Base-by-base conservation (phyloP, 306 rosid genomes). In the Rosa persica region DNA sequence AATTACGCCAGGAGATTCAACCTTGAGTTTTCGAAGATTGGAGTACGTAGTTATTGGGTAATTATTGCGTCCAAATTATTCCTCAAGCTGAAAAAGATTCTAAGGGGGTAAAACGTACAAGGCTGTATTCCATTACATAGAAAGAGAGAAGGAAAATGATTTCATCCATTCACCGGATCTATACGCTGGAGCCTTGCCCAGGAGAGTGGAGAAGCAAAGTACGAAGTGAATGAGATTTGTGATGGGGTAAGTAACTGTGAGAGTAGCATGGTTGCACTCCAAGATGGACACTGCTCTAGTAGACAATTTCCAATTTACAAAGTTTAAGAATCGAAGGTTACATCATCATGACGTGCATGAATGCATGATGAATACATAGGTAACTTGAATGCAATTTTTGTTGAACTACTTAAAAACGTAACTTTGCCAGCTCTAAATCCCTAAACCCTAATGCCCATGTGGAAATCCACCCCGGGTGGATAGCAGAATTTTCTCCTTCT, bases 1-100 rank as follows among this genome's bases (percentile, higher is more conserved):
- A 74, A 12, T 74, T 39, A 74, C 65, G 49, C 36, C 67, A n/a
- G 49, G 77, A 73, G 39, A 54, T 43, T 22, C 22, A 57, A 58
- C 70, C 34, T 76, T 11, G 16, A 61, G 12, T 19, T 62, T 39
- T 67, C 17, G 38, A 73, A n/a, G 34, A 73, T 51, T 30, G 62
- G 60, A 47, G 40, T 46, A 6, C 19, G 39, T 27, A 13, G 68
- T 43, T 39, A 39, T 73, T 54, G 60, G 70, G 60, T 47, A 75
- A 75, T 44, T 75, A 42, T 58, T 15, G 27, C 62, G 77, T 39
- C 40, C 67, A 23, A 36, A 74, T 54, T 12, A 25, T 65, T 67
- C 71, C 71, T 67, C 48, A 9, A 9, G 47, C 23, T 7, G 71
- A 20, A 39, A 67, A 66, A 39, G 71, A 17, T 64, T 64, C 44